Base-by-base conservation (phyloP, 2,329 filamentous ascomycete genomes). In the Xylariaceae sp. region DNA sequence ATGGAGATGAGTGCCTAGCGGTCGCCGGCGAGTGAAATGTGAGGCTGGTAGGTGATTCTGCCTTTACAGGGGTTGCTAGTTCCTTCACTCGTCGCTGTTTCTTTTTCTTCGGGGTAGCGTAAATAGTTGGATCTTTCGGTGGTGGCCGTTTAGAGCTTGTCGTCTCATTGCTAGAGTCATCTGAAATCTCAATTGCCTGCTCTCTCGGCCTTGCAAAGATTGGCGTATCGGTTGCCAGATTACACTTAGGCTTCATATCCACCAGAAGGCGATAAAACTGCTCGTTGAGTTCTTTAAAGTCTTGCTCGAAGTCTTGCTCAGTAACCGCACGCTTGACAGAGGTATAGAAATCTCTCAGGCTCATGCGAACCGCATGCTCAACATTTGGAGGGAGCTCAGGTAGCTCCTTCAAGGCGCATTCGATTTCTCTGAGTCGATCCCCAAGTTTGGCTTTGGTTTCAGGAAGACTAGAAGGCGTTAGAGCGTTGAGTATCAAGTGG, bases 331-430 rank as follows among this genome's bases (percentile, higher is more conserved):
- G 70, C 2, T 77, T 73, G 0, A 89, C 73, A 13, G 49, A 50
- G 10, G 30, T n/a, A 20, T 47, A 53, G n/a, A 59, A 48, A 4
- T 44, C 0, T 36, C 23, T 40, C 16, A 92, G 67, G 11, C 82
- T 80, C 2, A 79, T 77, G 11, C 78, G 77, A 0, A 93, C 77
- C 6, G 83, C 81, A 0, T 84, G 74, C 13, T 84, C 79, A 0
- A 90, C 80, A 37, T 90, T 88, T 0, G 75, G 70, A 0, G 87
- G 86, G 0, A 88, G 79, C 26, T 88, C 85, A 0, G 88, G 88
- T 0, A 91, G 78, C 0, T 70, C 70, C 0, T 67, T 58, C 0
- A 94, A 76, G 45, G 86, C 71, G 0, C 64, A 62, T 2, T 82
- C 74, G 1, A 91, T 81, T 0, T 74, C 65, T 0, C 69, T 50